Evolutionary conservation across 345 rosid genomes (phyloP).

Genomic region (Viola odorata): DNA sequence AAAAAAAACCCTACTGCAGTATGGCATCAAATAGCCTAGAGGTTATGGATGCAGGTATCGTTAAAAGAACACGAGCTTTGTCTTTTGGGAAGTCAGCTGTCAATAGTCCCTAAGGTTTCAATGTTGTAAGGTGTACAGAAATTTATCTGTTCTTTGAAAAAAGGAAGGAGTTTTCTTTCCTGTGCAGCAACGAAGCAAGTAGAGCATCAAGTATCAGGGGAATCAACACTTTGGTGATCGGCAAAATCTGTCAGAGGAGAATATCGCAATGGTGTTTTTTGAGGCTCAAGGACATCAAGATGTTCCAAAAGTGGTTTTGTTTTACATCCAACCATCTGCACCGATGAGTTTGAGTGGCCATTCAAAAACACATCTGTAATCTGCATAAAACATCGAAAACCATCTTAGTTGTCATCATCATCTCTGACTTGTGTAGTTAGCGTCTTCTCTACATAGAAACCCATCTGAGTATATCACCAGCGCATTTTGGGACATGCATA

Average conservation of each 20-base stretch:
- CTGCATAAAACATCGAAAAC: constrained; percentile 9
- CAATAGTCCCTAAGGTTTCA: not conserved
- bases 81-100: no score
- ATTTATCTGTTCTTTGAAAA: not conserved
- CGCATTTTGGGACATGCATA: no score
- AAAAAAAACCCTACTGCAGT: not conserved
- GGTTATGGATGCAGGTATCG: not conserved
- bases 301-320: constrained; percentile 16
- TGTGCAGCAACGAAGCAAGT: not conserved
- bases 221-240: not conserved
- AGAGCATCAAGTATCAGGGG: not conserved
- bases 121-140: not conserved
- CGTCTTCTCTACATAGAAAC: no score
- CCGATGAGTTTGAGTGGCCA: constrained; percentile 22
- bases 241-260: not conserved
- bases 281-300: constrained; percentile 17
- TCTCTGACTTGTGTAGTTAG: not conserved
- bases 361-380: constrained; percentile 23
- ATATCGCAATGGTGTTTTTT: constrained; percentile 19
- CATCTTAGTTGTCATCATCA: not conserved
- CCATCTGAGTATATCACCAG: no score
- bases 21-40: not conserved
- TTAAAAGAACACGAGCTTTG: no score
- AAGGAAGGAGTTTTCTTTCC: not conserved
- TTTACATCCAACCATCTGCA: constrained; percentile 34